Percentiles rank a stretch among this genome's conserved stretches.
Evolutionary conservation across 148 eudicot genomes (phyloP).

Genomic region (Pouteria glomerata): DNA sequence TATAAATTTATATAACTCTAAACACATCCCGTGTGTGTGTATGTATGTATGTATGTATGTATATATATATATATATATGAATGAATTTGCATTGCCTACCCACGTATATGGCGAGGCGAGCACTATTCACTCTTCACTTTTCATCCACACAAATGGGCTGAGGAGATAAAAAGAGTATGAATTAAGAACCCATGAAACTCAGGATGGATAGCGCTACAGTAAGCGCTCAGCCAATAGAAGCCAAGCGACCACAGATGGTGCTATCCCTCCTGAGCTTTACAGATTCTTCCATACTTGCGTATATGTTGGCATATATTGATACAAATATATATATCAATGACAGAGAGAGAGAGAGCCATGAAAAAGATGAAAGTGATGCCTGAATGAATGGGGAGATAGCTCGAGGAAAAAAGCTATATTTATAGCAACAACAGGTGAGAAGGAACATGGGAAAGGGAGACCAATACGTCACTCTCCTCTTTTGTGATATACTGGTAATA

Average conservation of each 20-base stretch:
- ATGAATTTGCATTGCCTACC: too few relatives aligned
- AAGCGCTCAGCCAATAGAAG: too few relatives aligned
- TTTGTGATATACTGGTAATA: too few relatives aligned
- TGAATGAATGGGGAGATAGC: background rate
- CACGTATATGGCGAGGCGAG: too few relatives aligned
- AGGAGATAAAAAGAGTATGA: background rate
- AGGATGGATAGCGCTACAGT: constrained; percentile 43
- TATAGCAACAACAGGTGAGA: background rate
- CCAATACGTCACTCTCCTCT: too few relatives aligned
- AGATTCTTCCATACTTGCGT: constrained; percentile 33
- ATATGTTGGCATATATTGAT: background rate
- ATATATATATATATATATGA: too few relatives aligned
- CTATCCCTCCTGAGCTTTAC: constrained; percentile 99
- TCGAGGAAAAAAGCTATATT: background rate
- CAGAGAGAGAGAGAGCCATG: background rate
- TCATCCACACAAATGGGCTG: too few relatives aligned
- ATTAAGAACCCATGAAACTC: constrained; percentile 34
- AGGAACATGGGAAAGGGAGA: background rate
- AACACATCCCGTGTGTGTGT: too few relatives aligned
- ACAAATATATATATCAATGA: background rate
- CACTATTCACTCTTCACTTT: too few relatives aligned
- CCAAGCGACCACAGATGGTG: too few relatives aligned
- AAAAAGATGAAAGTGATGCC: background rate
- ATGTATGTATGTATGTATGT: too few relatives aligned
- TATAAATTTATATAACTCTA: too few relatives aligned